These are phyloP conservation scores for Misopates orontium DNA, from an alignment of 257 asterid genomes.

Conservation along the genomic window DNA sequence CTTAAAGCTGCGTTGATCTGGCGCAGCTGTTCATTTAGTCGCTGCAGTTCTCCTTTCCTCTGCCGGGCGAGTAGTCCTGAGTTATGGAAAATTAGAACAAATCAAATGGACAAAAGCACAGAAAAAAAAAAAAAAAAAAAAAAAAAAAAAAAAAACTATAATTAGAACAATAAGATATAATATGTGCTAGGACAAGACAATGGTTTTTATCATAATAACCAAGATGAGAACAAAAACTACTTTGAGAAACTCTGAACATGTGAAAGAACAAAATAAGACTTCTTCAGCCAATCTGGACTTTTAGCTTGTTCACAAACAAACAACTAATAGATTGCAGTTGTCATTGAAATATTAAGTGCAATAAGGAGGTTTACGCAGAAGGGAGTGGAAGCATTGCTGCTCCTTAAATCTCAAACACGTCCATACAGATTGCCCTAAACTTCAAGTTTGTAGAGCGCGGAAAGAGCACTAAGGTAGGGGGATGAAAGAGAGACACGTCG, in stretches of 20 bases:
- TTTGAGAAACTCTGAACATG: neutral
- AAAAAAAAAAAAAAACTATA: neutral
- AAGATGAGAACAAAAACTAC: neutral
- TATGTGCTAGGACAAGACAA: neutral
- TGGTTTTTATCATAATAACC: neutral
- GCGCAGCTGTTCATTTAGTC: slow-evolving; percentile 90
- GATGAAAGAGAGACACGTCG: neutral
- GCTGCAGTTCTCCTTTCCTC: slow-evolving; percentile 80
- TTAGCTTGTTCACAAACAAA: neutral
- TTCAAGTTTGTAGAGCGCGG: no score
- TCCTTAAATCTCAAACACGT: neutral
- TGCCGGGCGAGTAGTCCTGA: slow-evolving; percentile 93
- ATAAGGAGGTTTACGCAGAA: neutral
- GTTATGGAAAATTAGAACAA: slow-evolving; percentile 7
- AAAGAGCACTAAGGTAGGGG: no score
- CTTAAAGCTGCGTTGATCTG: slow-evolving; percentile 89
- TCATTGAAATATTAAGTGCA: neutral
- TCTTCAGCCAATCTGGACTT: neutral
- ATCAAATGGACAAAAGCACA: slow-evolving; percentile 2
- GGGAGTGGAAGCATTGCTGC: neutral
- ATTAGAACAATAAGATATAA: neutral
- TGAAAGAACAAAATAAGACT: neutral
- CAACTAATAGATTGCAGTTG: neutral
- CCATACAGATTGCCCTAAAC: no score
- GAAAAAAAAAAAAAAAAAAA: neutral